phyloP scores from a whole-genome alignment of 2,329 filamentous ascomycete genomes.

The Ophiosphaerella korrae region DNA sequence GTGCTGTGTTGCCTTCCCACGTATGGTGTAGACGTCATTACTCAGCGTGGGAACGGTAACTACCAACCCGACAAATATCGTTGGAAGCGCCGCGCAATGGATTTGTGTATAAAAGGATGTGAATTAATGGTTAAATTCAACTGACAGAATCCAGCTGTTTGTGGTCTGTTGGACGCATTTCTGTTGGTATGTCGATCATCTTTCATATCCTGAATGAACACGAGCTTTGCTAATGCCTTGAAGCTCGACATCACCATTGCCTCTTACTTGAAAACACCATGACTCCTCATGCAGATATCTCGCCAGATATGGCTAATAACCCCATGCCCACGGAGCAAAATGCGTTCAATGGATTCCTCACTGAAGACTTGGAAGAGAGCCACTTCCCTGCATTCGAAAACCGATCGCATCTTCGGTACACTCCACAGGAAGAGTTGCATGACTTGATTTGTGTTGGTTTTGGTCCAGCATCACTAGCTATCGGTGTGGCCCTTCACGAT shows the following conservation, averaged over 20 bases:
- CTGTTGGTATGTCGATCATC: slow-evolving; percentile 7
- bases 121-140: neutral
- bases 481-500: slow-evolving; percentile 89
- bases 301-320: slow-evolving; percentile 19
- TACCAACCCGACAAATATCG: neutral
- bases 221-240: slow-evolving; percentile 2
- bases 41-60: neutral
- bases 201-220: neutral
- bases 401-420: slow-evolving; percentile 57
- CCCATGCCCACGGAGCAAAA: slow-evolving; percentile 29
- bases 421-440: slow-evolving; percentile 67
- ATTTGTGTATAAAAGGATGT: neutral
- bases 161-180: neutral
- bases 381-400: slow-evolving; percentile 36
- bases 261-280: slow-evolving; percentile 19
- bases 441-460: slow-evolving; percentile 93
- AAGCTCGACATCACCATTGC: neutral
- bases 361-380: slow-evolving; percentile 33
- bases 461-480: slow-evolving; percentile 85
- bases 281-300: slow-evolving; percentile 43
- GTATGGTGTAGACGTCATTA: slow-evolving; percentile 31
- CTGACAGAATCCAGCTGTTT: slow-evolving; percentile 7
- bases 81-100: neutral
- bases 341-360: slow-evolving; percentile 35
- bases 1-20: slow-evolving; percentile 4